These are phyloP conservation scores for Tuber melanosporum DNA, from an alignment of 495 filamentous ascomycete species.

Conservation along the genomic window DNA sequence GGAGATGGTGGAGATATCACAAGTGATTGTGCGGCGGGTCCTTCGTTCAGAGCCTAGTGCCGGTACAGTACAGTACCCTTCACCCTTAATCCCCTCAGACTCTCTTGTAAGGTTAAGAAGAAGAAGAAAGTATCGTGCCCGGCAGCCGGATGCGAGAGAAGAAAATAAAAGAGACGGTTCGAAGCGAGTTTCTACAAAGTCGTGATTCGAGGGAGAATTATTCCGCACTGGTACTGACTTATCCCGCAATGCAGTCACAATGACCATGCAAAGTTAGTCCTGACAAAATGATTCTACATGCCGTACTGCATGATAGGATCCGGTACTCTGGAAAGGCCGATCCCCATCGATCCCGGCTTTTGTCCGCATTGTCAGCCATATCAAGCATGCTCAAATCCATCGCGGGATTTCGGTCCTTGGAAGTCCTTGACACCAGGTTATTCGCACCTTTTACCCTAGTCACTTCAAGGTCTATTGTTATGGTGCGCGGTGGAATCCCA, in stretches of 20 bases:
- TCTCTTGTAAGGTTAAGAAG: background rate
- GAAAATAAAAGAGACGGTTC: background rate
- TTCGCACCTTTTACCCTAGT: background rate
- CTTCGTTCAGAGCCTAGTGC: background rate
- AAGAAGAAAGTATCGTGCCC: background rate
- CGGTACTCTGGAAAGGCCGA: background rate
- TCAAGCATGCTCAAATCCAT: constrained; percentile 5
- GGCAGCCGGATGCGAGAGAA: background rate
- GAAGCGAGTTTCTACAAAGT: background rate
- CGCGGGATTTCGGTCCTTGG: constrained; percentile 14
- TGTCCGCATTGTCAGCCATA: background rate
- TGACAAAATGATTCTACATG: background rate
- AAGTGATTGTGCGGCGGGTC: background rate
- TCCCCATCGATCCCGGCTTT: background rate
- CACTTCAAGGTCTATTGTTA: background rate
- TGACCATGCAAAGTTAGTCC: constrained; percentile 11
- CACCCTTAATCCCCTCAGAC: background rate
- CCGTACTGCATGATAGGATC: background rate
- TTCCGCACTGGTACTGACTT: background rate
- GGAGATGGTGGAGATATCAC: background rate
- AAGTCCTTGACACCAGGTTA: constrained; percentile 13
- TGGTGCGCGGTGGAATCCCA: background rate
- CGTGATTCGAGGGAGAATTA: background rate
- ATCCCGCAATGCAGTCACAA: constrained; percentile 32
- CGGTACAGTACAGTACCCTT: background rate